Evolutionary conservation across 176 grass and related monocot genomes (phyloP).

Genomic region (Phragmites australis): DNA sequence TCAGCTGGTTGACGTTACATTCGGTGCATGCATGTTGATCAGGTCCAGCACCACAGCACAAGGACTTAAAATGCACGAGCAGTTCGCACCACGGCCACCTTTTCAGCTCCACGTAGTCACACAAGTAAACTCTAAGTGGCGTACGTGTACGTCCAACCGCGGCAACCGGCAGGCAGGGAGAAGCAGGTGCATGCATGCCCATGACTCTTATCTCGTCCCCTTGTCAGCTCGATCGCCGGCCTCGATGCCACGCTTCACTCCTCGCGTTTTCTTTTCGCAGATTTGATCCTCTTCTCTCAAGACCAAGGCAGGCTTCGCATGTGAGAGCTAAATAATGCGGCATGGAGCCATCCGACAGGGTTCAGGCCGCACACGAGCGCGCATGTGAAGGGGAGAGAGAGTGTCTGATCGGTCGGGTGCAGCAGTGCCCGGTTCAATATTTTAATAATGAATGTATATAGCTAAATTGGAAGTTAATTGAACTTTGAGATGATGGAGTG

Average conservation of each 20-base stretch:
- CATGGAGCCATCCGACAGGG: slow-evolving; percentile 51
- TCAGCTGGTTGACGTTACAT: neutral
- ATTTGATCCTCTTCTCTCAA: neutral
- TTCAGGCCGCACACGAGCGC: slow-evolving; percentile 54
- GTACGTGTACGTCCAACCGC: neutral
- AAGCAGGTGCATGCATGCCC: neutral
- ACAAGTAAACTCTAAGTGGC: too few species aligned
- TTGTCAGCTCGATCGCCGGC: neutral
- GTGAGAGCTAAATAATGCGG: slow-evolving; percentile 38
- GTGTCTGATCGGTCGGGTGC: neutral
- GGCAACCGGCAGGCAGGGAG: too few species aligned
- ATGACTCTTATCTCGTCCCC: neutral
- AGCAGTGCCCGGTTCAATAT: too few species aligned
- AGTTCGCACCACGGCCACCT: neutral
- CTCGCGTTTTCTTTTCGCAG: neutral
- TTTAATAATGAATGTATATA: too few species aligned
- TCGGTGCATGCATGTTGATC: neutral
- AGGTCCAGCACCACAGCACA: neutral
- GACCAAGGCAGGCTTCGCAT: neutral
- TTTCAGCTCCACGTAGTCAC: neutral
- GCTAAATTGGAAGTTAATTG: too few species aligned
- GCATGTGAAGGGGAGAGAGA: slow-evolving; percentile 40
- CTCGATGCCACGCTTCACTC: neutral
- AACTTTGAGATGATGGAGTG: too few species aligned
- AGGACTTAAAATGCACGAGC: neutral